Evolutionary conservation across 257 asterid genomes (phyloP), one percentile per base, ranked within the genome.

Genomic region (Thymus quinquecostatus): DNA sequence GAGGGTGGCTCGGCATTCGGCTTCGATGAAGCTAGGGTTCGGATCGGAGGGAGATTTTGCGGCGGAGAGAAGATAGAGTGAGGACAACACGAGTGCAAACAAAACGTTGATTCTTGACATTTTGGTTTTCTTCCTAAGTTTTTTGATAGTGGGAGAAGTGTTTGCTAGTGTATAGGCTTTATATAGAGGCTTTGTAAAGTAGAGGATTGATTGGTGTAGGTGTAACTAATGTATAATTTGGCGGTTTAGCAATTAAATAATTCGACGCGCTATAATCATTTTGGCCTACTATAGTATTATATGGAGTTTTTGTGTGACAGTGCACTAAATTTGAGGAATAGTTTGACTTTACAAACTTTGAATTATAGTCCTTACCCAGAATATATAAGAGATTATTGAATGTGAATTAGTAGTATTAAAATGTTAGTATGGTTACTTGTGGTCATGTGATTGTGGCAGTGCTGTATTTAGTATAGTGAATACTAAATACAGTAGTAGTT

Each of bases 1-100:
- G 3, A 75, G 79, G 3, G 92, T 86, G 79, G 83, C 70, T 66
- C 21, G 48, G 76, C 95, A 88, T 64, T 88, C 83, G 50, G 70
- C 49, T 63, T 58, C 41, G 77, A 86, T 78, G 86, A 84, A 88
- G 29, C 61, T 53, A 62, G 80, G 49, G 56, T 53, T 47, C 33
- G 64, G 84, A 54, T 8, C 71, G 29, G 27, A 21, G 12, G 60
- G 21, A 12, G 54, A 12, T 50, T 51, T 51, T 6, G 58, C 74
- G 5, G 14, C 27, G 13, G 56, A 34, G 54, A 77, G 70, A 0
- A 67, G 69, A n/a, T 41, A 49, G 11, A 71, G 84, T 50, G 66
- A 70, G 45, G 69, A 36, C 1, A 79, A 47, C 3, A 79, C 57
- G 8, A 77, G 70, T 6, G 80, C 50, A 63, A 63, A 28, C 6